Percentiles rank a stretch among this genome's conserved stretches.
Conservation (phyloP, 352 stramenopile species). For the Globisporangium nodosum region DNA sequence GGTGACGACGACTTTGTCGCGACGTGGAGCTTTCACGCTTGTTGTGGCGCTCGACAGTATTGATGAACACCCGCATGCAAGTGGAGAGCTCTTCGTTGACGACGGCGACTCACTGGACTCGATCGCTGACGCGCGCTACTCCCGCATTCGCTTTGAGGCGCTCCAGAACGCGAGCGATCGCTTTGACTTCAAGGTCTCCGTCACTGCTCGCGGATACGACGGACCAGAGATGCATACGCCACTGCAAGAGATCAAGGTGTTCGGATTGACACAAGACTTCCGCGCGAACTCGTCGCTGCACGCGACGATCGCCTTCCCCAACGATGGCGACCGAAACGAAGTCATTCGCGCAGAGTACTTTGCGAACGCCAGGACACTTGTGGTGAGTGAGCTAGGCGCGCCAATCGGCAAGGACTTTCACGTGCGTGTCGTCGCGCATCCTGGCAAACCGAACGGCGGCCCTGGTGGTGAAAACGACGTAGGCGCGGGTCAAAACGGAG, state of each 20-base stretch:
- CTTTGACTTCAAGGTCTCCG: slow-evolving; percentile 34
- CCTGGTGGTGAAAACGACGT: slow-evolving; percentile 9
- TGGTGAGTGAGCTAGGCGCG: slow-evolving; percentile 40
- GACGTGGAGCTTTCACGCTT: slow-evolving; percentile 46
- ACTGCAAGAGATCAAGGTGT: slow-evolving; percentile 46
- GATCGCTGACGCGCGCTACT: slow-evolving; percentile 51
- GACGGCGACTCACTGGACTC: slow-evolving; percentile 66
- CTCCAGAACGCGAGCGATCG: slow-evolving; percentile 27
- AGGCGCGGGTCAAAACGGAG: background rate
- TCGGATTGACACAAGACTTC: slow-evolving; percentile 45
- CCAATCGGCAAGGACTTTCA: slow-evolving; percentile 45
- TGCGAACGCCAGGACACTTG: slow-evolving; percentile 52
- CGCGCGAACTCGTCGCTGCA: slow-evolving; percentile 53
- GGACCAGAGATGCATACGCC: slow-evolving; percentile 64
- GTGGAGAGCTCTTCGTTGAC: slow-evolving; percentile 71
- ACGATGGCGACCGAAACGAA: background rate
- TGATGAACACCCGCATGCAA: slow-evolving; percentile 17
- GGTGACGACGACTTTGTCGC: slow-evolving; percentile 51
- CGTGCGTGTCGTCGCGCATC: slow-evolving; percentile 25
- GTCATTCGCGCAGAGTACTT: slow-evolving; percentile 57
- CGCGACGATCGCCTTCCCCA: slow-evolving; percentile 11
- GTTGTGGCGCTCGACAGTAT: slow-evolving; percentile 38
- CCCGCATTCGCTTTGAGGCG: slow-evolving; percentile 37
- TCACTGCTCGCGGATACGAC: slow-evolving; percentile 41
- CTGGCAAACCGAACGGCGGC: slow-evolving; percentile 12